Evolutionary conservation across 331 rosid species (phyloP), one percentile per base, ranked within the genome.

Genomic region (Saraca asoca): DNA sequence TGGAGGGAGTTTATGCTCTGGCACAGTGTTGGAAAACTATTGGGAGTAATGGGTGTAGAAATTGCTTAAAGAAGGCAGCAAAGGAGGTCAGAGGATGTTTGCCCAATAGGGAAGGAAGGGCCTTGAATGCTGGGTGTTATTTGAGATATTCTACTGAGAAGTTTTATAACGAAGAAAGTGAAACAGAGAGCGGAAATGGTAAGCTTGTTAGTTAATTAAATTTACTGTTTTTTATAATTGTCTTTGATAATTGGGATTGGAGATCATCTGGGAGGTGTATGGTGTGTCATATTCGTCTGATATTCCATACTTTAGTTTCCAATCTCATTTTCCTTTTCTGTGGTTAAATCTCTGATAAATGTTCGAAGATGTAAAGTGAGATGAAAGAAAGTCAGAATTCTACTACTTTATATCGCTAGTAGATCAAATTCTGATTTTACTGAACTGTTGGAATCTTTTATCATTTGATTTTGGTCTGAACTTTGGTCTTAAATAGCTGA

Each of bases 21-120:
- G 96, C 90, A 8, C 96, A 91, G 83, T 91, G 97, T 49, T 91
- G 96, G 97, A 77, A 81, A 14, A 82, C 78, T 41, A 31, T 91
- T 9, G 74, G 73, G 3, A 33, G 3, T 12, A 53, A 60, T 8
- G 96, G 77, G 6, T 91, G 97, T 17, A 57, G 79, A 43, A 72
- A 37, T 57, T 91, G 97, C 31, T 58, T 91, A 85, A 76, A 69
- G 72, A 83, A 85, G 69, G 97, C 88, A 0, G 84, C 14, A 3
- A 54, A 45, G 54, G 86, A 66, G 0, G 69, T 82, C 0, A 70
- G 45, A 39, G 64, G 64, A 0, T 91, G 97, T 61, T 71, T 56
- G 43, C 82, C 87, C 0, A 78, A 75, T 5, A 83, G 43, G n/a
- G 95, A 91, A 78, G 97, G 95, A 37, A 85, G 85, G 68, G 88